phyloP scores from a whole-genome alignment of 1,284 basidiomycete species.

The Malassezia yamatoensis region DNA sequence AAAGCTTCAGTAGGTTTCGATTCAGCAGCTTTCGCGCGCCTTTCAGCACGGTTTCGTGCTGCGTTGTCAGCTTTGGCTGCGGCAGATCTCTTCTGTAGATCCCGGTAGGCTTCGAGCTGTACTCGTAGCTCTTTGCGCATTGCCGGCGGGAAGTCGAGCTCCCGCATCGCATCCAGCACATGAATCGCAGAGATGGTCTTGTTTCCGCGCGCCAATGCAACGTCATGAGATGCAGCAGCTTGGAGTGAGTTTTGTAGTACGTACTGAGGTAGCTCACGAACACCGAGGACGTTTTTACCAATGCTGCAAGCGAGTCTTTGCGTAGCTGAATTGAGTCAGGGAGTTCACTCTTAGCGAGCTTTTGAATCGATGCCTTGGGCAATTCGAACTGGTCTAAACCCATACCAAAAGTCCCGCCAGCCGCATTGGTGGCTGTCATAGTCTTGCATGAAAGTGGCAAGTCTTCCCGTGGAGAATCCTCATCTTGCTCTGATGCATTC shows the following conservation, averaged over 20 bases:
- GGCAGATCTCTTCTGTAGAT: conserved; percentile 10
- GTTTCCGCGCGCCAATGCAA: conserved; percentile 17
- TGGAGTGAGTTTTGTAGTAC: background rate
- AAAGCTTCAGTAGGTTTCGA: background rate
- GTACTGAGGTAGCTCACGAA: conserved; percentile 22
- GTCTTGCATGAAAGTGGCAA: background rate
- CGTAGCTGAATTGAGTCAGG: conserved; percentile 19
- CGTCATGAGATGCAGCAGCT: conserved; percentile 20
- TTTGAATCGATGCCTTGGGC: conserved; percentile 18
- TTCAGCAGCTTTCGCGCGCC: background rate
- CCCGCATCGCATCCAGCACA: conserved; percentile 19
- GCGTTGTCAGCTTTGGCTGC: conserved; percentile 9
- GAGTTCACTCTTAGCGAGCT: conserved; percentile 17
- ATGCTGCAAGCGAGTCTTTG: conserved; percentile 17
- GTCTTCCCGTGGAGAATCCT: conserved; percentile 1
- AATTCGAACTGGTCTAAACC: conserved; percentile 21
- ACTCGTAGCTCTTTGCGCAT: conserved; percentile 18
- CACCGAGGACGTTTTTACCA: conserved; percentile 20
- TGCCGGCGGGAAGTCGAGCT: conserved; percentile 18
- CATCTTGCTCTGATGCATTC: background rate
- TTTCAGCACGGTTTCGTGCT: conserved; percentile 7
- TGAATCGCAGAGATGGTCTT: conserved; percentile 19
- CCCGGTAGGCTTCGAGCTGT: conserved; percentile 15
- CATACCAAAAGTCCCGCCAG: conserved; percentile 17
- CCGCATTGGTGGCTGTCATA: conserved; percentile 17